Evolutionary conservation across 2,329 filamentous ascomycete species (phyloP), one percentile per base, ranked within the genome.

Genomic region (Penicillium occitanis): DNA sequence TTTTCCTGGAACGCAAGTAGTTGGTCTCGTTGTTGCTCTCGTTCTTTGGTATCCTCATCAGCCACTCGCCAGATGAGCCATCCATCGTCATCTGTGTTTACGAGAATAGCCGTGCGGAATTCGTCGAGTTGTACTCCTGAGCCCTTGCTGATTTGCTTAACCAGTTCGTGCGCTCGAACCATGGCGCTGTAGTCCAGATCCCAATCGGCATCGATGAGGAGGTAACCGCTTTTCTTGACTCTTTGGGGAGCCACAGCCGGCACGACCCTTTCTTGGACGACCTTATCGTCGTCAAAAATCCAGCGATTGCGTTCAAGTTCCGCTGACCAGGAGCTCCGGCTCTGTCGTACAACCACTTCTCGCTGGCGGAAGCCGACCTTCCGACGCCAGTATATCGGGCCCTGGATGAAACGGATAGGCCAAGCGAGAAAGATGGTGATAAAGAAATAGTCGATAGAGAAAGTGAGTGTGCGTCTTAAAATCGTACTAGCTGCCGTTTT

Each of bases 111-210:
- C 19, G 86, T 88, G 68, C 86, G 86, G 74, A 97, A 90, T 28
- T 88, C 87, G n/a, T 91, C 86, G 14, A 91, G 74, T 25, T 78
- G 75, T 5, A 87, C 66, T 8, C 69, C 72, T 25, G 74, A 69
- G 7, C 73, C 73, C 61, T 74, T 74, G 13, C 69, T 68, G 5
- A 69, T 74, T 8, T 66, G 68, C 50, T 92, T 89, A 1, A 93
- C 85, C 70, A 96, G 77, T 40, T 80, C 80, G 55, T 92, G 90
- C 3, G 91, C 92, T 68, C 85, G 80, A 13, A 92, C 81, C 91
- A 97, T 97, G 22, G 85, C 85, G 57, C 84, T 84, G 85, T 93
- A 97, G 76, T 97, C 93, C 67, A 97, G 81, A 76, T 96, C 91
- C 90, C 92, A 98, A 68, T 92, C 86, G 68, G 85, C 86, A 75